These are phyloP conservation scores for Gillenia trifoliata DNA, from an alignment of 306 rosid genomes.

Conservation along the genomic window DNA sequence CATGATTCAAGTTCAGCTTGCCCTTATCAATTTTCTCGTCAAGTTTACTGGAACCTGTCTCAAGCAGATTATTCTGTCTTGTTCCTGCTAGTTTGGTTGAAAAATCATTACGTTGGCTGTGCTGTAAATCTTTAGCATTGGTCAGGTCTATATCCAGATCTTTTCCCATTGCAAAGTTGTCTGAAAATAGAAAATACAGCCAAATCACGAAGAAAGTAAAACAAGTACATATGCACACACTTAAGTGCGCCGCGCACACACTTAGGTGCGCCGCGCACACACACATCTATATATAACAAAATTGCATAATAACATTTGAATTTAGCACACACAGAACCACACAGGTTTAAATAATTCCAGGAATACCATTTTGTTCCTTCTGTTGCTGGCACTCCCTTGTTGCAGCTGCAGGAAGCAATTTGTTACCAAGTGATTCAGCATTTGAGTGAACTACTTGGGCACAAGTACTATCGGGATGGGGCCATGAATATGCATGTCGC, in stretches of 20 bases:
- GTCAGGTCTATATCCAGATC: conserved; percentile 28
- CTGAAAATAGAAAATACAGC: conserved; percentile 33
- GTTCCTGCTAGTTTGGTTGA: conserved; percentile 42
- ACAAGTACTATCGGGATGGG: conserved; percentile 75
- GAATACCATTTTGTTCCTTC: conserved; percentile 54
- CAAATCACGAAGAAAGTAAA: neutral
- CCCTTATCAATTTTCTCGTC: conserved; percentile 47
- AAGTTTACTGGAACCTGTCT: conserved; percentile 42
- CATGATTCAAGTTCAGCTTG: conserved; percentile 39
- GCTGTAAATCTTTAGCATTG: conserved; percentile 36
- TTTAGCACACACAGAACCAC: neutral
- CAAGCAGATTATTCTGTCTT: conserved; percentile 33
- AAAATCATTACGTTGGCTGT: conserved; percentile 30
- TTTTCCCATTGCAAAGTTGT: conserved; percentile 27
- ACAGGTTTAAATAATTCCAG: conserved; percentile 10
- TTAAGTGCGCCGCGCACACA: neutral
- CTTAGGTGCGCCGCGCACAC: neutral
- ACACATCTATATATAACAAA: neutral
- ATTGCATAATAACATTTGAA: neutral
- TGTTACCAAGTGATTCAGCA: conserved; percentile 44
- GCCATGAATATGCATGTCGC: conserved; percentile 47
- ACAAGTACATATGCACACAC: neutral
- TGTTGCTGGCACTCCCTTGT: conserved; percentile 38
- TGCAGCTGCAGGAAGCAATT: conserved; percentile 32
- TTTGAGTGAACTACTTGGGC: conserved; percentile 75